Base-by-base conservation (phyloP, 192 early-diverging fungal genomes). In the Piromyces sp. region DNA sequence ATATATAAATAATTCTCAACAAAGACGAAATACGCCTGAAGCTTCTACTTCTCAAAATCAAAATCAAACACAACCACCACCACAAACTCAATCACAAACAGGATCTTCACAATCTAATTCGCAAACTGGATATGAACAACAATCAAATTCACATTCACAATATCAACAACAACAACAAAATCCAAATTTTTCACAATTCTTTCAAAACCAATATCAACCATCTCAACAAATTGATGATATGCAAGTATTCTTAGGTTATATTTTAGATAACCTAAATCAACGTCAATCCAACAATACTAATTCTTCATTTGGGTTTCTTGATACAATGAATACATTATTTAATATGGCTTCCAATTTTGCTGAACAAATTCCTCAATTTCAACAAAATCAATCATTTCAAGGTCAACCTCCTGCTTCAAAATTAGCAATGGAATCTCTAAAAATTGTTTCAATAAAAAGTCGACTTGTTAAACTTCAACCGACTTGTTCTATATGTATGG, bases 381-480 rank as follows among this genome's bases (percentile, higher is more conserved):
- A 51, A 51, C 42, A 51, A 51, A 51, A 0, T 51, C 84, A 13
- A 30, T 29, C 79, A 22, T 36, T 84, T n/a, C 84, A 85, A 82
- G 84, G 84, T 22, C 84, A 84, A 42, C 84, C 84, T 6, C 84
- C 84, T 7, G 84, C 84, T 29, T 85, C 84, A 19, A 51, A 84
- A 30, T 13, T 37, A 5, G 84, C 84, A 13, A 84, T 84, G 36
- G n/a, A 83, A 58, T 36, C 30, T 31, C 31, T 84, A 22, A 79
- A 79, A 12, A 29, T 84, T 29, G 30, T 84, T 3, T 83, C 30
- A 3, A n/a, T 38, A 30, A 78, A 42, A 26, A 31, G 82, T 19
- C 42, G 78, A 22, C 83, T 30, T 30, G 30, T 68, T 22, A 79
- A 81, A 6, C 68, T 36, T 15, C 82, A 81, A n/a, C 30, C 28